Conservation (phyloP, 495 filamentous ascomycete species). For the Penicillium maclennaniae region DNA sequence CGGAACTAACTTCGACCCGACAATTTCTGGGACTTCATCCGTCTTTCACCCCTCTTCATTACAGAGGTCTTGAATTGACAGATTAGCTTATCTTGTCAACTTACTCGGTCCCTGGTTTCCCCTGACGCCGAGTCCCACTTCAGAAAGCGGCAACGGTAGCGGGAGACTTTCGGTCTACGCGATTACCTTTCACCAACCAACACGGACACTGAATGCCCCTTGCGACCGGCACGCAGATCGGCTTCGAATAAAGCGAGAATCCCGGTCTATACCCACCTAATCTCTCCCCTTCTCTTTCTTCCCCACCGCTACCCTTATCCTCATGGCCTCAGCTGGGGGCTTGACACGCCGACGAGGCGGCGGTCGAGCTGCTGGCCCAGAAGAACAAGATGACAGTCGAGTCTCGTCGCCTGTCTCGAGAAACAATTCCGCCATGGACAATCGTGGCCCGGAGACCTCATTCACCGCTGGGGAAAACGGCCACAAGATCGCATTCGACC, state of each 20-base stretch:
- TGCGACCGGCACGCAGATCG: conserved; percentile 31
- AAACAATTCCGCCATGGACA: conserved; percentile 56
- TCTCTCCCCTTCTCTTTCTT: conserved; percentile 8
- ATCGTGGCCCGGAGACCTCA: conserved; percentile 74
- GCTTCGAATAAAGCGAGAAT: conserved; percentile 4
- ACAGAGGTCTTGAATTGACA: neutral
- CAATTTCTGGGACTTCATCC: conserved; percentile 5
- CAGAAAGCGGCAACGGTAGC: conserved; percentile 17
- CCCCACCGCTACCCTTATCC: conserved; percentile 24
- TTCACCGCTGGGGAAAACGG: conserved; percentile 94
- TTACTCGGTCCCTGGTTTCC: conserved; percentile 28
- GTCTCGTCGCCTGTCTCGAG: conserved; percentile 66
- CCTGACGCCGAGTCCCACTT: conserved; percentile 34
- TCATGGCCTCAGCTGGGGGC: conserved; percentile 65
- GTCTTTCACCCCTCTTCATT: neutral
- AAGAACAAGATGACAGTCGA: conserved; percentile 61
- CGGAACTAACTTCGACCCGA: conserved; percentile 19
- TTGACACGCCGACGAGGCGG: conserved; percentile 74
- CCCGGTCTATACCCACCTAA: conserved; percentile 4
- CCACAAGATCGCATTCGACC: conserved; percentile 98
- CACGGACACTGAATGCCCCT: conserved; percentile 21
- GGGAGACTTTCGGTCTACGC: conserved; percentile 30
- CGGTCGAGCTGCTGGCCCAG: conserved; percentile 53
- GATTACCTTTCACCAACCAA: conserved; percentile 18
- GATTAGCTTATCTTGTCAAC: conserved; percentile 5